These are phyloP conservation scores for Kodamaea hsintzibuensis DNA, from an alignment of 805 yeast species.

Conservation along the genomic window DNA sequence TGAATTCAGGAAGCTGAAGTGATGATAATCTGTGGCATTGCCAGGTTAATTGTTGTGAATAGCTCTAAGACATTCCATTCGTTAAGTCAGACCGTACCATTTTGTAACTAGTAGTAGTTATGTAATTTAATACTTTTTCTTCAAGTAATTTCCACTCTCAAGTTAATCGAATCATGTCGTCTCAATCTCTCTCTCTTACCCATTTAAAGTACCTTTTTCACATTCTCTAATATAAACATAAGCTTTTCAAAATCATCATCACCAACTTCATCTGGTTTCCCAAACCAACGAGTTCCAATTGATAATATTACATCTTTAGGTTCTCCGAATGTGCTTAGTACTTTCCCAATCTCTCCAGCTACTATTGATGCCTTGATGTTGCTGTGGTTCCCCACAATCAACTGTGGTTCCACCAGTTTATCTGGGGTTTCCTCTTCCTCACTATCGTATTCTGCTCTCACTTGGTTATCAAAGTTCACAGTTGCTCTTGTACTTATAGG, in stretches of 20 bases:
- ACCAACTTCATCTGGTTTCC: slow-evolving; percentile 27
- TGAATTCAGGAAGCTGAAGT: not conserved
- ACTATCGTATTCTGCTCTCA: slow-evolving; percentile 1
- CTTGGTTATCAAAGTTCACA: slow-evolving; percentile 19
- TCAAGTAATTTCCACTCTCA: no score
- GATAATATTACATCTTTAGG: slow-evolving; percentile 46
- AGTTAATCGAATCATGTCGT: no score
- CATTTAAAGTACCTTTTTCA: slow-evolving; percentile 7
- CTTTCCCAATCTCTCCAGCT: slow-evolving; percentile 50
- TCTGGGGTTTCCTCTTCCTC: slow-evolving; percentile 9
- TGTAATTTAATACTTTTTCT: no score
- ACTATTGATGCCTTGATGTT: slow-evolving; percentile 50
- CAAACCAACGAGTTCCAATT: slow-evolving; percentile 50
- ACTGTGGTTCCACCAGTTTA: slow-evolving; percentile 40
- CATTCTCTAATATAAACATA: slow-evolving; percentile 41
- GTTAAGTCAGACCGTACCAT: no score
- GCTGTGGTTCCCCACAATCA: slow-evolving; percentile 48
- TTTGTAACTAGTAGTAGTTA: no score
- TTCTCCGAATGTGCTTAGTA: slow-evolving; percentile 23
- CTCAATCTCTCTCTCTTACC: not conserved
- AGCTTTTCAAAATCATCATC: slow-evolving; percentile 46
- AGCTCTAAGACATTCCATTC: no score
- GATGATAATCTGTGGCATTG: no score
- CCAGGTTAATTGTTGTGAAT: no score
- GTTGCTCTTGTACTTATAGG: slow-evolving; percentile 19